Conservation (phyloP, 179 eudicot species). For the Silene coronaria region DNA sequence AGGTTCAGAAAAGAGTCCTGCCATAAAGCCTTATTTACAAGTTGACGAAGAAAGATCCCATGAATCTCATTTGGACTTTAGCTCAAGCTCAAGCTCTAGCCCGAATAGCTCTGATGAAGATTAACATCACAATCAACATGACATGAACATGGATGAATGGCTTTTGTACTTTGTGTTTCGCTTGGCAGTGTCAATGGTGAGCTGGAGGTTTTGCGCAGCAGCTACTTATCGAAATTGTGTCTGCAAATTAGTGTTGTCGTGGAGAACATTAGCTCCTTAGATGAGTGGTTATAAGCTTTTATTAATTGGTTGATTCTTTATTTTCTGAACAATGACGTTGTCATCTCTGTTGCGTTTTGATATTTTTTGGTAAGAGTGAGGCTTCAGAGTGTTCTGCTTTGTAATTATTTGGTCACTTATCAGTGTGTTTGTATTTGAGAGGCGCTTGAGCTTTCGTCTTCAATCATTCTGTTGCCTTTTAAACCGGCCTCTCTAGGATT, state of each 20-base stretch:
- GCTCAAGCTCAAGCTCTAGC: slow-evolving; percentile 10
- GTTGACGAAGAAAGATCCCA: slow-evolving; percentile 9
- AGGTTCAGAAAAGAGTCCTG: background rate
- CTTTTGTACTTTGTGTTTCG: background rate
- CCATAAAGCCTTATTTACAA: background rate
- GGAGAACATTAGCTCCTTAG: background rate
- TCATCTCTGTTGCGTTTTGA: background rate
- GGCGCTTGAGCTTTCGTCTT: slow-evolving; percentile 9
- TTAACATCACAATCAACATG: background rate
- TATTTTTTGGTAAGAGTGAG: slow-evolving; percentile 9
- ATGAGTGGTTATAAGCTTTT: background rate
- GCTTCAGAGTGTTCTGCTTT: background rate
- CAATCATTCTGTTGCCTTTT: background rate
- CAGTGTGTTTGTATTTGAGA: slow-evolving; percentile 3
- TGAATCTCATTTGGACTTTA: slow-evolving; percentile 14
- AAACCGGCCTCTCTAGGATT: background rate
- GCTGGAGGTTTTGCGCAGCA: background rate
- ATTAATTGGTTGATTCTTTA: background rate
- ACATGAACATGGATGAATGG: background rate
- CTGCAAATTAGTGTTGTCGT: background rate
- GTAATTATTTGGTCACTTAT: slow-evolving; percentile 3
- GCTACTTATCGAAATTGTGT: background rate
- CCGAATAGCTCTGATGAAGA: slow-evolving; percentile 5
- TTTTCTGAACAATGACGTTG: background rate
- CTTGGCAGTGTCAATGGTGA: background rate